Percentiles rank a stretch among this genome's conserved stretches.
Conservation (phyloP, 2,329 filamentous ascomycete genomes). For the Esteya vermicola region DNA sequence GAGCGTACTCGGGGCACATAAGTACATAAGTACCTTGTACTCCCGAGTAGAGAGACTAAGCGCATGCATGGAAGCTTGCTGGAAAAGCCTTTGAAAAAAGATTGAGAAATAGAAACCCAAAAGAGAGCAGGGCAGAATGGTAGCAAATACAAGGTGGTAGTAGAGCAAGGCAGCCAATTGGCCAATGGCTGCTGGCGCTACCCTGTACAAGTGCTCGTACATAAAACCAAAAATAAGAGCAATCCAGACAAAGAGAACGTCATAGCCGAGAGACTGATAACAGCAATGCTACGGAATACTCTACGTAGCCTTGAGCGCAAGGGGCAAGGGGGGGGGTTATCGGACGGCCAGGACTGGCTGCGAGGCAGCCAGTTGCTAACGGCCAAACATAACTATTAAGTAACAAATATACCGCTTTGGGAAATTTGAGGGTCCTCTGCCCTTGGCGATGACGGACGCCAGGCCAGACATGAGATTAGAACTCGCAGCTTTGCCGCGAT, state of each 20-base stretch:
- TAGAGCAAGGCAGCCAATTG: background rate
- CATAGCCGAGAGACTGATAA: no score
- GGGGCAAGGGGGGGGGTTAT: no score
- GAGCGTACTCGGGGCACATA: no score
- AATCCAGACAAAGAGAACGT: no score
- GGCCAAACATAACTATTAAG: constrained; percentile 12
- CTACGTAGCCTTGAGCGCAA: no score
- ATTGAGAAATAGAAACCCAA: constrained; percentile 6
- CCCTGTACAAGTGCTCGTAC: no score
- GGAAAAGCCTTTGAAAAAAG: no score
- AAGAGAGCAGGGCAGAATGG: background rate
- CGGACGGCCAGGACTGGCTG: constrained; percentile 9
- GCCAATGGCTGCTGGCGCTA: constrained; percentile 9
- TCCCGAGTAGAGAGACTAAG: background rate
- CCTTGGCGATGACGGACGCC: background rate
- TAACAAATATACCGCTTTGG: constrained; percentile 10
- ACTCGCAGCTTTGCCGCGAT: no score
- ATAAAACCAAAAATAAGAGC: no score
- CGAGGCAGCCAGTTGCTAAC: constrained; percentile 6
- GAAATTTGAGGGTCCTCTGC: constrained; percentile 1
- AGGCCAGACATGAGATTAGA: background rate
- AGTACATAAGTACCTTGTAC: no score
- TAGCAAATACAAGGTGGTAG: background rate
- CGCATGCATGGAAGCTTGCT: constrained; percentile 6
- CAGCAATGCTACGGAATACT: no score